A percentile compares a stretch with the other conserved stretches of the same genome.
Conservation (phyloP, 768 basidiomycete genomes). For the Coprinopsis strossmayeri region DNA sequence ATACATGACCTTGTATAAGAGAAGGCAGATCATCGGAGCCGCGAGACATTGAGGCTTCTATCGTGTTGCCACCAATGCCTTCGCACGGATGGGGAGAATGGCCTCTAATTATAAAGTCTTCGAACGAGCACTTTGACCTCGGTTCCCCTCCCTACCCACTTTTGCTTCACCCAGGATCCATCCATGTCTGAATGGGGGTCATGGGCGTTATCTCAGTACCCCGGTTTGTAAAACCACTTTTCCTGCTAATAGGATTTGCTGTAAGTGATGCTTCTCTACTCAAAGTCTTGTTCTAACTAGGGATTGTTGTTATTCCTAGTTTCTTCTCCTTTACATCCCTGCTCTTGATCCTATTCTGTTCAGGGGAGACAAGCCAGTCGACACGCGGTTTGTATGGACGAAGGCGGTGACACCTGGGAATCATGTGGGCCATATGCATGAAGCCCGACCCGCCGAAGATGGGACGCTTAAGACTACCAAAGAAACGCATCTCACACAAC, state of each 20-base stretch:
- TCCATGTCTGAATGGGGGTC: not conserved
- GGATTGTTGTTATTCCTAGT: not conserved
- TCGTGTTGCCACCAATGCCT: not conserved
- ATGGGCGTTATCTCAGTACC: not conserved
- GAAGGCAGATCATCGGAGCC: not conserved
- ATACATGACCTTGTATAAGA: not conserved
- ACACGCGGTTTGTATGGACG: too few species aligned
- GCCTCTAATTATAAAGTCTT: not conserved
- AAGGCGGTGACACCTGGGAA: too few species aligned
- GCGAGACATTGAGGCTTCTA: not conserved
- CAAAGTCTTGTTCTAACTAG: not conserved
- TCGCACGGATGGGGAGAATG: not conserved
- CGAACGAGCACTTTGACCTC: not conserved
- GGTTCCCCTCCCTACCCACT: too few species aligned
- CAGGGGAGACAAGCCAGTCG: too few species aligned
- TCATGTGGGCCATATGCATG: too few species aligned
- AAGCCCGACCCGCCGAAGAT: too few species aligned
- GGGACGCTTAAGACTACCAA: not conserved
- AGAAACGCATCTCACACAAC: not conserved
- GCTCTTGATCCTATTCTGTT: too few species aligned
- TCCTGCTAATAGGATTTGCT: not conserved
- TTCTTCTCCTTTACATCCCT: too few species aligned
- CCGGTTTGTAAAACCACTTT: not conserved
- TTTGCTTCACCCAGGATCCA: not conserved
- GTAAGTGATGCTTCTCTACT: not conserved